Conservation (phyloP, 2,329 filamentous ascomycete genomes). For the Sclerotinia subarctica region DNA sequence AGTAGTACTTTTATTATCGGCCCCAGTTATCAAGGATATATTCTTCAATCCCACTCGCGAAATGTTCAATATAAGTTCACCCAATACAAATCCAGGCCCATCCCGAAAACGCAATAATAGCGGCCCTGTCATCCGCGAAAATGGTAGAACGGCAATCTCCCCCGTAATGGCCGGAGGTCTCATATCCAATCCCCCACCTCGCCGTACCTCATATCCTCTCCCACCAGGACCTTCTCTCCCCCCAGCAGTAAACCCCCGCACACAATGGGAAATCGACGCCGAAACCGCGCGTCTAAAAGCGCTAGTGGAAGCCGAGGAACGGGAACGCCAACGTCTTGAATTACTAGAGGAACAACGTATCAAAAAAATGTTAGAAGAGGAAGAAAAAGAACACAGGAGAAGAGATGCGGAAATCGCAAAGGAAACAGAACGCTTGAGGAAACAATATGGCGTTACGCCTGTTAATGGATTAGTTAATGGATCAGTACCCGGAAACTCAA, state of each 20-base stretch:
- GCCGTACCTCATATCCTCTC: constrained; percentile 24
- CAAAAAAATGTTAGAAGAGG: constrained; percentile 62
- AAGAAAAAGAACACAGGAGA: constrained; percentile 58
- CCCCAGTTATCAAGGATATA: constrained; percentile 63
- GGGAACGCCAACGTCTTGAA: constrained; percentile 47
- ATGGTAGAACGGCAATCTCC: constrained; percentile 21
- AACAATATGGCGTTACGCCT: constrained; percentile 55
- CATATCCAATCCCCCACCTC: constrained; percentile 19
- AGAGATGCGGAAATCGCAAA: constrained; percentile 62
- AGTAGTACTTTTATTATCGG: constrained; percentile 66
- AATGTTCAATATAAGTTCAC: constrained; percentile 69
- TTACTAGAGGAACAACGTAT: constrained; percentile 56
- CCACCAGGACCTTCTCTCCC: constrained; percentile 25
- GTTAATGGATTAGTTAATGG: not conserved
- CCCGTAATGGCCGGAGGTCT: constrained; percentile 36
- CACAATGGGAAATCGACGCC: constrained; percentile 56
- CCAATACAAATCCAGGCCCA: constrained; percentile 35
- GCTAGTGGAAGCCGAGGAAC: constrained; percentile 16
- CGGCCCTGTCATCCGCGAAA: constrained; percentile 31
- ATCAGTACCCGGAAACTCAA: not conserved
- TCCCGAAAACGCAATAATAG: constrained; percentile 34
- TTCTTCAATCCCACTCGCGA: constrained; percentile 65
- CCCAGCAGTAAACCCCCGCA: constrained; percentile 35
- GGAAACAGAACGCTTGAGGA: constrained; percentile 78
- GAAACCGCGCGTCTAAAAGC: constrained; percentile 56